Evolutionary conservation across 176 grass and related monocot species (phyloP).

Genomic region (Eleusine coracana): DNA sequence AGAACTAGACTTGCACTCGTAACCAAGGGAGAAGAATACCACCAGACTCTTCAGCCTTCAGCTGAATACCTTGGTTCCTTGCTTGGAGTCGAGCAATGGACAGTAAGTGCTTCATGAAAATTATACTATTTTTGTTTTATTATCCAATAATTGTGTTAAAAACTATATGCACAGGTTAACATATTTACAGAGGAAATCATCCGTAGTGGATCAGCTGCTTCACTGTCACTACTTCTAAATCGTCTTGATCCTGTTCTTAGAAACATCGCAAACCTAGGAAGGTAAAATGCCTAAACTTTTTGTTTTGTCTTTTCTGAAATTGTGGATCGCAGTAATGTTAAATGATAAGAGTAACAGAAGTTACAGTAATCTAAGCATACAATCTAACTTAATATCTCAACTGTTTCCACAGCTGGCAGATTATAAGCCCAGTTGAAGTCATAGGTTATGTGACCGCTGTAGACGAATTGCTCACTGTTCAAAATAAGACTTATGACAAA

Average conservation of each 20-base stretch:
- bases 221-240: slow-evolving; percentile 90
- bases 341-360: neutral
- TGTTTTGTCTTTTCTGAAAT: neutral
- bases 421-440: slow-evolving; percentile 97
- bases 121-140: slow-evolving; percentile 5
- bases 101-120: slow-evolving; percentile 61
- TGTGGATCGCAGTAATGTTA: neutral
- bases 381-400: neutral
- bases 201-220: slow-evolving; percentile 91
- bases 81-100: slow-evolving; percentile 74
- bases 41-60: slow-evolving; percentile 78
- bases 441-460: slow-evolving; percentile 81
- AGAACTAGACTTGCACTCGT: slow-evolving; percentile 90
- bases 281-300: slow-evolving; percentile 48
- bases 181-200: slow-evolving; percentile 99
- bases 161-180: slow-evolving; percentile 47
- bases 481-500: slow-evolving; percentile 81
- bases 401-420: slow-evolving; percentile 73
- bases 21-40: slow-evolving; percentile 84
- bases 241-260: slow-evolving; percentile 93
- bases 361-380: neutral
- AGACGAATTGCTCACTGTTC: slow-evolving; percentile 72
- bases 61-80: slow-evolving; percentile 95
- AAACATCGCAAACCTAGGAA: slow-evolving; percentile 84
- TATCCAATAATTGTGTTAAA: neutral